A percentile compares a stretch with the other conserved stretches of the same genome.
Evolutionary conservation across 768 basidiomycete genomes (phyloP).

Genomic region (Tephrocybe sp.): DNA sequence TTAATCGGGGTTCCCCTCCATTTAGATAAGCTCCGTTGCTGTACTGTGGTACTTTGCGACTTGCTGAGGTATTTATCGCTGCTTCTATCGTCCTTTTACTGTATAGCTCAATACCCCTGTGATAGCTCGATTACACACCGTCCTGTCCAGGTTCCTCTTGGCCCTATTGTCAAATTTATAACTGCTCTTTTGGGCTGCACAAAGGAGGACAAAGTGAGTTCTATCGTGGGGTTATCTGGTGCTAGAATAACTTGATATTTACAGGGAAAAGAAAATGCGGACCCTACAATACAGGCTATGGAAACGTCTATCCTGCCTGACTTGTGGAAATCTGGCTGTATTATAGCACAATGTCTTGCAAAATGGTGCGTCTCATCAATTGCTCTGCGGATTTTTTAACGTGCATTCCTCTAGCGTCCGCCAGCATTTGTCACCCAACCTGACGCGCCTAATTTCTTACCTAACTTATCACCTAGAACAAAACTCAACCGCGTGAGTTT

Average conservation of each 20-base stretch:
- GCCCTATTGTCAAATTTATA: constrained; percentile 52
- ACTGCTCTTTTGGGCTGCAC: constrained; percentile 48
- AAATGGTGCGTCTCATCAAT: constrained; percentile 37
- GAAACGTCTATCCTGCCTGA: constrained; percentile 51
- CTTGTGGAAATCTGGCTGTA: constrained; percentile 53
- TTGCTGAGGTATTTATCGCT: constrained; percentile 46
- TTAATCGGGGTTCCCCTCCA: constrained; percentile 49
- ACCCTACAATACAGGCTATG: constrained; percentile 48
- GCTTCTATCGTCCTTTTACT: neutral
- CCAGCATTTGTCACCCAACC: constrained; percentile 53
- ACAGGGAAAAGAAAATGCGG: constrained; percentile 48
- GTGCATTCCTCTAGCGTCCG: constrained; percentile 38
- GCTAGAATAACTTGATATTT: neutral
- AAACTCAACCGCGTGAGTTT: constrained; percentile 41
- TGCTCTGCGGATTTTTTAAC: neutral
- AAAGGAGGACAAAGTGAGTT: constrained; percentile 41
- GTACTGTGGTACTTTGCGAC: constrained; percentile 46
- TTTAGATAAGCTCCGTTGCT: constrained; percentile 58
- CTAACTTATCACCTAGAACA: constrained; percentile 65
- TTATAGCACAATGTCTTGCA: constrained; percentile 45
- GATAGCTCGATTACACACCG: constrained; percentile 53
- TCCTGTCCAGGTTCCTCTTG: constrained; percentile 70
- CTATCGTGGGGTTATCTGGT: neutral
- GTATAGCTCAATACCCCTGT: neutral
- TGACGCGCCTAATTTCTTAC: constrained; percentile 47